Evolutionary conservation across 2,329 filamentous ascomycete genomes (phyloP), one percentile per base, ranked within the genome.

Genomic region (Fusarium nodosum): DNA sequence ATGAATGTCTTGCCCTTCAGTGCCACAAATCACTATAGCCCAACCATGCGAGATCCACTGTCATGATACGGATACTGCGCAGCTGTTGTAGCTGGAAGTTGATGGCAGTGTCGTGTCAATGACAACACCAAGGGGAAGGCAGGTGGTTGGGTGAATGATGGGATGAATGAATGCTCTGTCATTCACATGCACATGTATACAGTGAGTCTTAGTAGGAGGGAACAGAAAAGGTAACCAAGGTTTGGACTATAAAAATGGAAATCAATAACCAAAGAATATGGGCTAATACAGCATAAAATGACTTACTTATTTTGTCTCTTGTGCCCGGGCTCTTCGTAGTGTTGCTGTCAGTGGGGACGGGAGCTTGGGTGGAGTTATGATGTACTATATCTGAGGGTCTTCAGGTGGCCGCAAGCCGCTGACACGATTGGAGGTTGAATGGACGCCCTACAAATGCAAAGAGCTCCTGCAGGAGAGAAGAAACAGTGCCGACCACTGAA

Each of bases 401-500:
- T 51, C n/a, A n/a, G 13, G 24, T 52, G 48, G 48, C 24, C 38
- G 55, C 44, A 71, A 60, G 54, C 45, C 69, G 50, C 57, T 58
- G 48, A 56, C 50, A 60, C 68, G 60, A 74, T 74, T 74, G 71
- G 72, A 71, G 66, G 64, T 51, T 46, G 44, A 36, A 26, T 48
- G 31, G 38, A 26, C 41, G 68, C 57, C 67, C 54, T 60, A 55
- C 56, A 48, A 60, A 41, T 41, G 46, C 39, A 64, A 56, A 41
- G 61, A 58, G 56, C 69, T 59, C 61, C 69, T 67, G 69, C 64
- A 63, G 64, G 45, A 69, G 66, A 33, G 46, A 26, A 55, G 45
- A 50, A 47, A 36, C 47, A 62, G 45, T 44, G 41, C n/a, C 22
- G 42, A 60, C 44, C 57, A 65, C 39, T 50, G 42, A 51, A 30